Evolutionary conservation across 2,329 filamentous ascomycete species (phyloP).

Genomic region (Pestalotiopsis sp.): DNA sequence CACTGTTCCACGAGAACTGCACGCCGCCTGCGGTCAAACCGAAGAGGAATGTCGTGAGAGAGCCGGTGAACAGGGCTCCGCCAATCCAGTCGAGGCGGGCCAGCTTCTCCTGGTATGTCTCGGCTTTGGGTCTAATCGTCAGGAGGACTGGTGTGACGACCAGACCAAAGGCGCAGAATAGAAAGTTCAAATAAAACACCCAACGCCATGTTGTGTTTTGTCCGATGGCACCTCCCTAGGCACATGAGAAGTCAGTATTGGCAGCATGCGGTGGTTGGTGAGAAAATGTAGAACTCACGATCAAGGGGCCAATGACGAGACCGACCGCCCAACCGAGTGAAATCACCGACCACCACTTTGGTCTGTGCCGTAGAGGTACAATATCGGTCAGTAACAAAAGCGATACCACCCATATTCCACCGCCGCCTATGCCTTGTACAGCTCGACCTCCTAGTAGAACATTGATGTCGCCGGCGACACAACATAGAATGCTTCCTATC

Average conservation of each 20-base stretch:
- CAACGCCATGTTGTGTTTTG: slow-evolving; percentile 14
- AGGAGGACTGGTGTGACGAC: slow-evolving; percentile 35
- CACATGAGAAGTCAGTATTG: slow-evolving; percentile 24
- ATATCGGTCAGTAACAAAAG: slow-evolving; percentile 43
- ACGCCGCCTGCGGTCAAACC: slow-evolving; percentile 20
- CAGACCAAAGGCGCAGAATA: slow-evolving; percentile 31
- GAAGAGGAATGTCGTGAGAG: slow-evolving; percentile 16
- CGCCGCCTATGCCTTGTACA: slow-evolving; percentile 44
- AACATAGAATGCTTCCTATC: slow-evolving; percentile 16
- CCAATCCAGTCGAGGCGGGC: slow-evolving; percentile 17
- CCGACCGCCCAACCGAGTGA: slow-evolving; percentile 12
- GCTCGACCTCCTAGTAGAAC: slow-evolving; percentile 47
- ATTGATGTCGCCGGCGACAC: slow-evolving; percentile 17
- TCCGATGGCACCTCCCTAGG: slow-evolving; percentile 29
- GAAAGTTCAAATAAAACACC: slow-evolving; percentile 42
- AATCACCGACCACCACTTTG: slow-evolving; percentile 34
- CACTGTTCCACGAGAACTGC: slow-evolving; percentile 15
- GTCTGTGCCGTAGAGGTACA: slow-evolving; percentile 48
- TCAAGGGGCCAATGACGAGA: slow-evolving; percentile 12
- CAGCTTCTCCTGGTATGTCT: slow-evolving; percentile 10
- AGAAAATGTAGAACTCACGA: slow-evolving; percentile 24
- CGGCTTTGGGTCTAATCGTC: slow-evolving; percentile 29
- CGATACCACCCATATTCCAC: slow-evolving; percentile 22
- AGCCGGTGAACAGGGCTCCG: slow-evolving; percentile 19
- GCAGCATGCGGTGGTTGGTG: slow-evolving; percentile 32